Conservation (phyloP, 192 early-diverging fungal species). For the Cladochytrium replicatum region DNA sequence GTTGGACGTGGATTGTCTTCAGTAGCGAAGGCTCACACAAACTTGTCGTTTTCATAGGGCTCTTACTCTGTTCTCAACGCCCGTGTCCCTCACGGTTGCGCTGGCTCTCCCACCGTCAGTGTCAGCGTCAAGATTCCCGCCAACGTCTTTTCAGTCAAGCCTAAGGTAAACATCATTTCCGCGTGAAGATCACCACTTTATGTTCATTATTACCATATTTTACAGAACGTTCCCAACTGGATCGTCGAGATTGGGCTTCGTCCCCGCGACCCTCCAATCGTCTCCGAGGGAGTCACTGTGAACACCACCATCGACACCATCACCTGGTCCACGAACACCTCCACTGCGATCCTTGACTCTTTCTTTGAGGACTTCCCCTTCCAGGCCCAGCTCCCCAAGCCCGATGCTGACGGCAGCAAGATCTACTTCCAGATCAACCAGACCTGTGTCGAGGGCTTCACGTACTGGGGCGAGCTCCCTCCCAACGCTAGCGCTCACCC, state of each 20-base stretch:
- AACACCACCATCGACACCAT: slow-evolving; percentile 22
- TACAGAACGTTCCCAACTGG: slow-evolving; percentile 20
- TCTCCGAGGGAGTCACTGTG: slow-evolving; percentile 13
- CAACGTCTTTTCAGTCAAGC: slow-evolving; percentile 22
- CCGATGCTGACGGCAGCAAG: slow-evolving; percentile 13
- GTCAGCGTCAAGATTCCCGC: slow-evolving; percentile 21
- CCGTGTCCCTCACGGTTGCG: slow-evolving; percentile 22
- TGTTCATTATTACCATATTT: too few relatives aligned
- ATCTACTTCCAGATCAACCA: slow-evolving; percentile 20
- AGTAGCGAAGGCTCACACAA: neutral
- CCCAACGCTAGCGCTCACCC: neutral
- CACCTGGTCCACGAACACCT: slow-evolving; percentile 16
- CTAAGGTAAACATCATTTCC: too few relatives aligned
- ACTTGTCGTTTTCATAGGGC: neutral
- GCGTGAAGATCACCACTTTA: too few relatives aligned
- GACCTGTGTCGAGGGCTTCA: slow-evolving; percentile 5
- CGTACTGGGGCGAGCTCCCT: slow-evolving; percentile 5
- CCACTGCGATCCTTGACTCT: slow-evolving; percentile 17
- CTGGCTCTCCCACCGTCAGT: slow-evolving; percentile 10
- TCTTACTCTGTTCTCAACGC: neutral
- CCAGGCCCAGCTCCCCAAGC: slow-evolving; percentile 6
- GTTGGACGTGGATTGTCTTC: neutral
- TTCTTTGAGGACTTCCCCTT: slow-evolving; percentile 23
- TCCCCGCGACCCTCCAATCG: slow-evolving; percentile 16
- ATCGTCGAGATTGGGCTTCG: slow-evolving; percentile 4